A percentile compares a stretch with the other conserved stretches of the same genome.
These are phyloP conservation scores for Perkinsus chesapeaki DNA, from an alignment of 169 alveolate genomes.

Conservation along the genomic window DNA sequence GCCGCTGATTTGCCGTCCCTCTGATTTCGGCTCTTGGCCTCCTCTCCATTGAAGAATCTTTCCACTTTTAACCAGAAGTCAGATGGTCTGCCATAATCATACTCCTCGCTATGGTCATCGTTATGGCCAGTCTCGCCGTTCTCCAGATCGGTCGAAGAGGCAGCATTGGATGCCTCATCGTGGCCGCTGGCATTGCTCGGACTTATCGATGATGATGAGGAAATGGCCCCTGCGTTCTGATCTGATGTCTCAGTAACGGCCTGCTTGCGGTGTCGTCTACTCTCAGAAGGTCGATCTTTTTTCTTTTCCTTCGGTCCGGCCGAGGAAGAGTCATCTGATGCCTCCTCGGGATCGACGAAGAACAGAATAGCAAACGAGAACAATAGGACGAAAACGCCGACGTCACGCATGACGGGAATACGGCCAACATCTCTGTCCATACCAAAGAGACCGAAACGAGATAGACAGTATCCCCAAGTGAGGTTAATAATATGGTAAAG, in stretches of 20 bases:
- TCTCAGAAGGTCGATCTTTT: background rate
- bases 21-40: background rate
- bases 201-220: too few species aligned
- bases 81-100: background rate
- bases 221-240: too few species aligned
- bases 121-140: background rate
- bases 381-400: background rate
- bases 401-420: background rate
- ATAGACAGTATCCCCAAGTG: background rate
- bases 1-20: background rate
- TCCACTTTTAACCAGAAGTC: background rate
- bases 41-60: background rate
- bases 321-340: background rate
- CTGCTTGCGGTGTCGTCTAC: background rate
- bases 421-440: background rate
- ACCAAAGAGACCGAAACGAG: background rate
- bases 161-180: too few species aligned
- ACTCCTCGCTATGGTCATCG: background rate
- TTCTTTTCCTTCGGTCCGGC: background rate
- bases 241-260: background rate
- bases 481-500: background rate
- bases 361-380: background rate
- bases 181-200: too few species aligned
- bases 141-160: too few species aligned
- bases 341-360: background rate